A percentile compares a stretch with the other conserved stretches of the same genome.
These are phyloP conservation scores for Metschnikowia corniflorae DNA, from an alignment of 805 yeast genomes.

Conservation along the genomic window DNA sequence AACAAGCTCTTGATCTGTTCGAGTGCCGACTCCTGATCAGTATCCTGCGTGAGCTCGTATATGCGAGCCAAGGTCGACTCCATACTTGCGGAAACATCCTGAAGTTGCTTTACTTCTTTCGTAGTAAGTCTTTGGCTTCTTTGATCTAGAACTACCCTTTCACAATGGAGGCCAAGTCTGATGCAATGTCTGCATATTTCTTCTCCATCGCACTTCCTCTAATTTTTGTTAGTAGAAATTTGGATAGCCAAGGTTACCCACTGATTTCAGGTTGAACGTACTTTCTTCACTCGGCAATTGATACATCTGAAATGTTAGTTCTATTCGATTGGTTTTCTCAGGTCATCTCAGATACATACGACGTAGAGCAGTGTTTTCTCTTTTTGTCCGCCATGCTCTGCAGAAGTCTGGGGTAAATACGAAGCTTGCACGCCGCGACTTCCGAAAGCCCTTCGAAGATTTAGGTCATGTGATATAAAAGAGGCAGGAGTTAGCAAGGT, in stretches of 20 bases:
- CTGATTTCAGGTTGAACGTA: conserved; percentile 6
- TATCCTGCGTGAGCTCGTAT: conserved; percentile 6
- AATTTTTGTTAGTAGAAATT: background rate
- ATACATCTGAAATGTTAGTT: conserved; percentile 9
- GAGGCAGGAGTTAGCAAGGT: no score
- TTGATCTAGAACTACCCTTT: conserved; percentile 10
- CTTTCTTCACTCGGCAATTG: conserved; percentile 16
- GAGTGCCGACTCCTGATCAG: background rate
- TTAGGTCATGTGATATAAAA: no score
- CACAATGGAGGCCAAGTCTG: conserved; percentile 8
- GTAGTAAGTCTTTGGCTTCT: conserved; percentile 10
- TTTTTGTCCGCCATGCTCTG: conserved; percentile 1
- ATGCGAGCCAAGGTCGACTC: conserved; percentile 10
- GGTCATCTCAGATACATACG: conserved; percentile 9
- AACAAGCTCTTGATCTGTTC: conserved; percentile 4
- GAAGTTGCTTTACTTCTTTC: conserved; percentile 11
- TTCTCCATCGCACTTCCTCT: conserved; percentile 16
- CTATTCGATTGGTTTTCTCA: background rate
- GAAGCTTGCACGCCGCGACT: no score
- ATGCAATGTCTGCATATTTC: conserved; percentile 13
- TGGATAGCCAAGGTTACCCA: background rate
- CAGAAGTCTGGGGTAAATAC: conserved; percentile 1
- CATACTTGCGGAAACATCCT: conserved; percentile 5
- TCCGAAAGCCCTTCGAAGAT: no score
- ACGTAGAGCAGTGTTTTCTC: conserved; percentile 13